These are phyloP conservation scores for Plasmodium sp. DNA, from an alignment of 169 alveolate species.

Conservation along the genomic window DNA sequence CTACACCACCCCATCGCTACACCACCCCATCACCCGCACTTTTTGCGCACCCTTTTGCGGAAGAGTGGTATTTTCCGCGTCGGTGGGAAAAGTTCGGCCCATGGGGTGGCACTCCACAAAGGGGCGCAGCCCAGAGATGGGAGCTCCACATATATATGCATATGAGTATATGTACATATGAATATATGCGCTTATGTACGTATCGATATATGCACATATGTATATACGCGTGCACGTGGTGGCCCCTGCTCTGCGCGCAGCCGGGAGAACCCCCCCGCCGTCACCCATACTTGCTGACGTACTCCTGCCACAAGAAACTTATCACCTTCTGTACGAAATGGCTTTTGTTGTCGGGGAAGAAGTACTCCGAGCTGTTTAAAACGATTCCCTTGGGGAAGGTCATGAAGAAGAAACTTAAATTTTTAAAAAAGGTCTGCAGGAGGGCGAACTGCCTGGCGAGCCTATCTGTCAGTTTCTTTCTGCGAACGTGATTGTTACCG, in stretches of 20 bases:
- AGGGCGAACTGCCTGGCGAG: slow-evolving; percentile 18
- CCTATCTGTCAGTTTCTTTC: neutral
- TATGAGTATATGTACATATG: neutral
- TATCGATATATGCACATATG: neutral
- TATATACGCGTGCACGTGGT: neutral
- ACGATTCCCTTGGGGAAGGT: slow-evolving; percentile 38
- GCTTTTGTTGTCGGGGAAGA: slow-evolving; percentile 19
- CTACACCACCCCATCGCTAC: no score
- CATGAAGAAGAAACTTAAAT: slow-evolving; percentile 28
- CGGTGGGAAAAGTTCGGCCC: neutral
- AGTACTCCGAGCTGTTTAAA: slow-evolving; percentile 17
- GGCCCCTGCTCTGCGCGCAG: neutral
- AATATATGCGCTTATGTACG: neutral
- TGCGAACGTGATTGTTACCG: neutral
- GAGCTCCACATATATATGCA: neutral
- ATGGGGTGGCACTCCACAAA: neutral
- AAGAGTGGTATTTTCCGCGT: neutral
- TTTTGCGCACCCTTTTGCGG: neutral
- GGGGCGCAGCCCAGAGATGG: neutral
- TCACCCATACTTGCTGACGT: neutral
- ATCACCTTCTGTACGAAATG: slow-evolving; percentile 28
- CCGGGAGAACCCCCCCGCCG: neutral
- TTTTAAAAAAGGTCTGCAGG: slow-evolving; percentile 56
- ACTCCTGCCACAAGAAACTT: slow-evolving; percentile 22
- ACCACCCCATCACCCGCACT: neutral